Base-by-base conservation (phyloP, 306 rosid species). In the Castanea sativa region DNA sequence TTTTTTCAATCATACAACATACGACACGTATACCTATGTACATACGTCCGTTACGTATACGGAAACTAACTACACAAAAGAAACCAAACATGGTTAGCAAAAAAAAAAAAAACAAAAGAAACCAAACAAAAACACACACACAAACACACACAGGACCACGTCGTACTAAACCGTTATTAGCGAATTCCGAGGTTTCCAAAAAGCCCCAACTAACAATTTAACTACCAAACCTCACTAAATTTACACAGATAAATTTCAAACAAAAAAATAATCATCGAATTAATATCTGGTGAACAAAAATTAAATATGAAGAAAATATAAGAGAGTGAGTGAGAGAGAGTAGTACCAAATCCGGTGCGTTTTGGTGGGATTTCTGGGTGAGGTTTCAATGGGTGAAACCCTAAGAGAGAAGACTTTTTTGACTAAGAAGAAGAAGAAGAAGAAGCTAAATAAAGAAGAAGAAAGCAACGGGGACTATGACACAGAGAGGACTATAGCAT, bases 341-440 rank as follows among this genome's bases (percentile, higher is more conserved):
- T 1, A n/a, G 38, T 71, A 83, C 84, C 83, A 79, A 20, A 32
- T 25, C 3, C 67, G 25, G 63, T 30, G 41, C 25, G 78, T 14
- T 25, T 29, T 12, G 59, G 45, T 64, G 57, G 41, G 7, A 65
- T 69, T 53, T 75, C 80, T 35, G 61, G 25, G 74, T 51, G 16
- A 10, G 53, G 53, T 49, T 49, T 49, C 15, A 49, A 49, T 49
- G 65, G 60, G 63, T n/a, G 45, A 61, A 80, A 73, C 81, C 81
- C 80, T 74, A 70, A 21, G 75, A 76, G 43, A 52, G 52, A 35
- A 68, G 72, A 63, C 69, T 63, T 27, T 27, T 29, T 23, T 21
- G 69, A 29, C 30, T 12, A 5, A 29, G 69, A 18, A 14, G 69
- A 29, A 63, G 69, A 33, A 63, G 38, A 15, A 63, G 30, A 29